A percentile compares a stretch with the other conserved stretches of the same genome.
Evolutionary conservation across 345 rosid species (phyloP).

Genomic region (Salix caprea): DNA sequence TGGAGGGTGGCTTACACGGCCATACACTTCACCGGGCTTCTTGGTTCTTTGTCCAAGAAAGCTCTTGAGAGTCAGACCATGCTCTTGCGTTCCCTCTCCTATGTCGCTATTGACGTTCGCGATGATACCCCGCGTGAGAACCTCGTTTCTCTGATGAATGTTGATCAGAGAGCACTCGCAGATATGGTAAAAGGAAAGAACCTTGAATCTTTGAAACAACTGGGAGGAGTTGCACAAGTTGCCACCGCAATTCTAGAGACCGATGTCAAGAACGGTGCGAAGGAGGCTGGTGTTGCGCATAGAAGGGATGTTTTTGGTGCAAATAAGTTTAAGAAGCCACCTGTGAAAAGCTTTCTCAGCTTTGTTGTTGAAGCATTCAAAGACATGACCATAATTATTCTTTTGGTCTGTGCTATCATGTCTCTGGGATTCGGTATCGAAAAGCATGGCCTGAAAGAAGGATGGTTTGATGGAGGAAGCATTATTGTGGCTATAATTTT

Average conservation of each 20-base stretch:
- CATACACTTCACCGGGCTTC: conserved; percentile 27
- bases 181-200: conserved; percentile 20
- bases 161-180: conserved; percentile 18
- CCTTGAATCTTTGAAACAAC: conserved; percentile 6
- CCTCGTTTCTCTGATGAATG: not conserved
- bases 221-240: conserved; percentile 26
- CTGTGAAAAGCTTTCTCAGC: conserved; percentile 5
- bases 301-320: conserved; percentile 21
- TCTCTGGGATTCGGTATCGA: conserved; percentile 16
- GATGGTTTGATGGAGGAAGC: conserved; percentile 25
- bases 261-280: conserved; percentile 20
- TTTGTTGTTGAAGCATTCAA: conserved; percentile 19
- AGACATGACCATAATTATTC: conserved; percentile 18
- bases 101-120: conserved; percentile 17
- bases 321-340: conserved; percentile 8
- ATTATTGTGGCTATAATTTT: conserved; percentile 9
- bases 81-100: conserved; percentile 22
- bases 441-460: conserved; percentile 15
- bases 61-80: conserved; percentile 5
- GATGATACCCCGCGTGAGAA: not conserved
- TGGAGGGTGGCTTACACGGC: conserved; percentile 29
- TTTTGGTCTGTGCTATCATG: conserved; percentile 16
- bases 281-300: conserved; percentile 16
- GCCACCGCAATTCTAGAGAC: conserved; percentile 13
- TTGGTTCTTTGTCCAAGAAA: conserved; percentile 30